Base-by-base conservation (phyloP, 257 asterid species). In the Capsicum baccatum region DNA sequence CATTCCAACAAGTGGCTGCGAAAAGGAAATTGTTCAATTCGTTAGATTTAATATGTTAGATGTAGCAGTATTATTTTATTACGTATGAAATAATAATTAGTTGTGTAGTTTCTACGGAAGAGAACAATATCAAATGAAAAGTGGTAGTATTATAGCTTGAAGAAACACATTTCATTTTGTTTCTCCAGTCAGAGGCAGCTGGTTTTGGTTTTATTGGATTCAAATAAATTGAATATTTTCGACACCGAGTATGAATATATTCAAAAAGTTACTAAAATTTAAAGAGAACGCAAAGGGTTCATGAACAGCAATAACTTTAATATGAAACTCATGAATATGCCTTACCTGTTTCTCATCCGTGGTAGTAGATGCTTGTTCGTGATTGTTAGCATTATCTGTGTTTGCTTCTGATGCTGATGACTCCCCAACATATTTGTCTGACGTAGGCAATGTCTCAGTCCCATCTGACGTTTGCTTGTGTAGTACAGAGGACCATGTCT, bases 281-380 rank as follows among this genome's bases (percentile, higher is more conserved):
- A 44, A 44, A 39, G 5, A 39, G 44, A 55, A 15, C 80, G 68
- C 17, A 60, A 44, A 73, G 64, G 80, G 69, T 68, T 33, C 11
- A 35, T 52, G 14, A 52, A 62, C 33, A 7, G 39, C 44, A 48
- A 35, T 14, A 66, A 17, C 4, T 7, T 15, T 8, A 13, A n/a
- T 17, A 63, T 21, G 21, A 26, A 63, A 21, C 69, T 11, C 39
- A 21, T 42, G 6, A 42, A 42, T 42, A 76, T 56, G 59, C 42
- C 50, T 21, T 60, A 88, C 90, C 91, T 87, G 86, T 85, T 84
- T 59, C 5, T 85, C 89, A 12, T 44, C 48, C 5, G 71, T 73
- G 83, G 60, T 42, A 84, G 80, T 86, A 56, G 90, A 83, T 55
- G 74, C 35, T n/a, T 11, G 16, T 35, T 56, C 84, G 11, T 64